A percentile compares a stretch with the other conserved stretches of the same genome.
These are phyloP conservation scores for Phaseolus lunatus DNA, from an alignment of 306 rosid genomes.

Conservation along the genomic window DNA sequence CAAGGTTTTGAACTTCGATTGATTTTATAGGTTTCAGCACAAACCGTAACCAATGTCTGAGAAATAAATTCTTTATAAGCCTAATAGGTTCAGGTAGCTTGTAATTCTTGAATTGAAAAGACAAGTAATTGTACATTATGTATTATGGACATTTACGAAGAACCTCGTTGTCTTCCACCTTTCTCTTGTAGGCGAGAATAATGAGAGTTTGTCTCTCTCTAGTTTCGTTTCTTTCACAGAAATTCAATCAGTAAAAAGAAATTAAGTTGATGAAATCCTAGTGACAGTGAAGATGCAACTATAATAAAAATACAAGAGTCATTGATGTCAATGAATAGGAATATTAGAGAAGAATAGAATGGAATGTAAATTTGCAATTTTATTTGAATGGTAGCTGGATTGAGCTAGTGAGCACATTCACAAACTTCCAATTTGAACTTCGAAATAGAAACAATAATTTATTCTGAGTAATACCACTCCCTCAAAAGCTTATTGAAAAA, in stretches of 20 bases:
- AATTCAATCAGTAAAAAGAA: not conserved
- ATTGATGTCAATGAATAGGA: not conserved
- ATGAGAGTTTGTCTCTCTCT: not conserved
- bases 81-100: not conserved
- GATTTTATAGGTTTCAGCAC: not conserved
- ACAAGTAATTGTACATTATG: not conserved
- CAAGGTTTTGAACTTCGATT: not conserved
- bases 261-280: not conserved
- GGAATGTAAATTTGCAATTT: conserved; percentile 22
- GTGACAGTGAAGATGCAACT: not conserved
- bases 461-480: not conserved
- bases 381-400: conserved; percentile 16
- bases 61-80: not conserved
- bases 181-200: not conserved
- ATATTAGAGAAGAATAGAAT: not conserved
- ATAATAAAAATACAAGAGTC: not conserved
- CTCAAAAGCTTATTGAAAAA: not conserved
- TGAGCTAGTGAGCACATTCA: conserved; percentile 6
- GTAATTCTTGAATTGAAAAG: not conserved
- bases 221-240: not conserved
- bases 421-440: conserved; percentile 6
- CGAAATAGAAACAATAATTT: not conserved
- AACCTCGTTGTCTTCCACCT: not conserved
- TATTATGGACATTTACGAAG: not conserved
- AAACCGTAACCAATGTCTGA: not conserved